These are phyloP conservation scores for Calonectria pseudoreteaudii DNA, from an alignment of 2,329 filamentous ascomycete species.

Conservation along the genomic window DNA sequence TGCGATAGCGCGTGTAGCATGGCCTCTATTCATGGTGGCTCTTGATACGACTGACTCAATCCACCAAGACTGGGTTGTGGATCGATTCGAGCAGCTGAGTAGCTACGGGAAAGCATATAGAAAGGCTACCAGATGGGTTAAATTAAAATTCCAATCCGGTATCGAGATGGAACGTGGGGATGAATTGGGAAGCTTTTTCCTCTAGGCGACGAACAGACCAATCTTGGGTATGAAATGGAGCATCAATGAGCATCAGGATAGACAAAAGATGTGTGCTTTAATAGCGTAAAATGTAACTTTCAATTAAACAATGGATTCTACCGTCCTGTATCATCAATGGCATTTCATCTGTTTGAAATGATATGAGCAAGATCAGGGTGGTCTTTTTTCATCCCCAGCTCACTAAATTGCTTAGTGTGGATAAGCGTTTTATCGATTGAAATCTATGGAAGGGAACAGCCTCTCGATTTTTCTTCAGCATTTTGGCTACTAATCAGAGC, in stretches of 20 bases:
- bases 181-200: not conserved
- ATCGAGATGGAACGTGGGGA: not conserved
- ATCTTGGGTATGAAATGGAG: not conserved
- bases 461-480: no score
- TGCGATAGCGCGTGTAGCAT: not conserved
- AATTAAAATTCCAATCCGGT: not conserved
- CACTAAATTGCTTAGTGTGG: no score
- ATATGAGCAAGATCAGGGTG: no score
- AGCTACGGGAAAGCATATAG: not conserved
- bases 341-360: no score
- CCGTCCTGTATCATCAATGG: no score
- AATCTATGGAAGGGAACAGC: no score
- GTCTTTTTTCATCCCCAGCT: no score
- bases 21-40: conserved; percentile 1
- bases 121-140: not conserved
- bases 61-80: not conserved
- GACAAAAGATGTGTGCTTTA: not conserved
- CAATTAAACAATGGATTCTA: no score
- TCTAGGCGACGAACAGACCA: not conserved
- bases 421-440: no score
- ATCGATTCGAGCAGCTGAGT: not conserved
- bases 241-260: not conserved
- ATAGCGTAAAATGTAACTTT: not conserved
- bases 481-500: no score
- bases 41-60: not conserved